Evolutionary conservation across 805 yeast species (phyloP), one percentile per base, ranked within the genome.

Genomic region (Zygosaccharomyces bailii): DNA sequence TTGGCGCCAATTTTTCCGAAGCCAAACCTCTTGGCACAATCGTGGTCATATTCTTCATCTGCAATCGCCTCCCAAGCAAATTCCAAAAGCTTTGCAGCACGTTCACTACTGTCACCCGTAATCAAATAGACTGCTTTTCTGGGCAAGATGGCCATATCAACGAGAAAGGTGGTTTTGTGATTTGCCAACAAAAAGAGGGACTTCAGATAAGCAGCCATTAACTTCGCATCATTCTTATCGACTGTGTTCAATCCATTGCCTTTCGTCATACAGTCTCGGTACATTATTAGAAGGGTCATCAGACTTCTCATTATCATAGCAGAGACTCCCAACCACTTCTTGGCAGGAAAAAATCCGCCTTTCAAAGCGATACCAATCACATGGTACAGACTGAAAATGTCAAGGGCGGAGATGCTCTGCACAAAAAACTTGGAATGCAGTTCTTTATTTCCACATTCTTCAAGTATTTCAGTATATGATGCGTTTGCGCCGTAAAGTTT

Each of bases 51-150:
- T 2, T 80, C 73, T 9, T 76, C 77, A 78, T 81, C 74, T 14
- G 88, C 93, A 40, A 88, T 69, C 9, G 75, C 67, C 49, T 81
- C 82, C 96, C 96, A 88, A n/a, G 79, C 72, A 42, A 72, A 74
- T 44, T 73, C 70, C 9, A 87, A 53, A 34, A 86, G 62, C 10
- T 50, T 52, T 0, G 88, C 78, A 34, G 82, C 73, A 49, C 83
- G 69, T 9, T 73, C 72, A 50, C 95, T 73, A 50, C 86, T 66
- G 54, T 78, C 80, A 8, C 80, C 82, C 0, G 86, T 74, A 34
- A 86, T 76, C 42, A 71, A 71, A 65, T 68, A 70, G 48, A 89
- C 79, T 1, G 89, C 89, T 50, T 79, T 79, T 59, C 83, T 74
- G 33, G 95, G 88, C 43, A 85, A 79, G 33, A 78, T 82, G 2